Evolutionary conservation across 345 rosid genomes (phyloP).

Genomic region (Lenwebbia sp.): DNA sequence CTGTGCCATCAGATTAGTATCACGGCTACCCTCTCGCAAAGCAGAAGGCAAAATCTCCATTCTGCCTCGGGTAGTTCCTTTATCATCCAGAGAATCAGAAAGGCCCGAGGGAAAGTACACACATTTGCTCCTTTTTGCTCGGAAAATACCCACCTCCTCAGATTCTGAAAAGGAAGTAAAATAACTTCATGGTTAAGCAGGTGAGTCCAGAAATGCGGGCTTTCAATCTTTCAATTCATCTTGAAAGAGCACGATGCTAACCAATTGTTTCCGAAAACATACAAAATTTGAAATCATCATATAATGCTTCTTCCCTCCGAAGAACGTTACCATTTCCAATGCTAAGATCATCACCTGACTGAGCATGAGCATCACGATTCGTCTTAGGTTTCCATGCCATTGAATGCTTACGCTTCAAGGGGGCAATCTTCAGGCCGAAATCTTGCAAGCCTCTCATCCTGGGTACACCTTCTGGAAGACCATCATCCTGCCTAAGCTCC

Average conservation of each 20-base stretch:
- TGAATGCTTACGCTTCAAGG: slow-evolving; percentile 47
- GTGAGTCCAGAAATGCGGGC: not conserved
- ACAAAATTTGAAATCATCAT: not conserved
- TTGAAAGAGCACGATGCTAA: not conserved
- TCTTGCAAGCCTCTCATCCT: slow-evolving; percentile 90
- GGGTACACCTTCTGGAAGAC: slow-evolving; percentile 37
- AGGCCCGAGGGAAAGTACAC: slow-evolving; percentile 38
- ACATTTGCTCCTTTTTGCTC: slow-evolving; percentile 54
- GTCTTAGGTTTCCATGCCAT: slow-evolving; percentile 27
- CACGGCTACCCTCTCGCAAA: slow-evolving; percentile 25
- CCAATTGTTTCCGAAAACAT: not conserved
- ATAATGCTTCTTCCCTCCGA: not conserved
- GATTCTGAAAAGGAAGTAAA: slow-evolving; percentile 32
- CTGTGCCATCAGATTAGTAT: slow-evolving; percentile 37
- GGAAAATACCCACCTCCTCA: slow-evolving; percentile 31
- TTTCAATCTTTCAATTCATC: not conserved
- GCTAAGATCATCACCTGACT: slow-evolving; percentile 33
- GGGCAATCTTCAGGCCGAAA: slow-evolving; percentile 53
- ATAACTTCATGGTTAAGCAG: not conserved
- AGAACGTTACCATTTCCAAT: slow-evolving; percentile 21
- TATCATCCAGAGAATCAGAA: slow-evolving; percentile 38
- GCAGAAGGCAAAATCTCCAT: slow-evolving; percentile 31
- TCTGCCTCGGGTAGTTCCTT: slow-evolving; percentile 35
- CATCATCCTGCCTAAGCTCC: slow-evolving; percentile 36
- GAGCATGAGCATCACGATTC: slow-evolving; percentile 30